These are phyloP conservation scores for Claviceps capensis DNA, from an alignment of 2,329 filamentous ascomycete genomes.

Conservation along the genomic window DNA sequence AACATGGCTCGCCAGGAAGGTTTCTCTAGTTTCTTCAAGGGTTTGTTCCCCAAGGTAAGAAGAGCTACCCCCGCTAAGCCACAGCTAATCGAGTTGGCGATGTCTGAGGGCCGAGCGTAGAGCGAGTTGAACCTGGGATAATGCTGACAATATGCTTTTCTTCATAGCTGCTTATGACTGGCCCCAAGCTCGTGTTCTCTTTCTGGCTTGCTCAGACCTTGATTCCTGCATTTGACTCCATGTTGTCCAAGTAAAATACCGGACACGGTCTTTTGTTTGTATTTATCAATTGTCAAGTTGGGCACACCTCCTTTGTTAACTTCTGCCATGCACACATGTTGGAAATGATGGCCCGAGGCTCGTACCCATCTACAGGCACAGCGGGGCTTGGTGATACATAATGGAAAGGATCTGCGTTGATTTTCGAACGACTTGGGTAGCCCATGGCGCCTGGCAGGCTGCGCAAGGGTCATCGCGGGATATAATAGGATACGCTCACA, in stretches of 20 bases:
- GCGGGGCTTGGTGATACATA: background rate
- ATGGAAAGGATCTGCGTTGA: background rate
- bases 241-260: constrained; percentile 15
- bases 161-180: constrained; percentile 79
- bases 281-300: background rate
- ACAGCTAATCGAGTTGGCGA: background rate
- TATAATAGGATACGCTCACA: background rate
- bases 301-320: background rate
- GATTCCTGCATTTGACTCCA: constrained; percentile 73
- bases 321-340: background rate
- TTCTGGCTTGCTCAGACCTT: constrained; percentile 99
- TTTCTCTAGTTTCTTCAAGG: constrained; percentile 86
- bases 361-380: background rate
- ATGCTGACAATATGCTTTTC: background rate
- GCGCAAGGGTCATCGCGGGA: background rate
- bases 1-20: constrained; percentile 94
- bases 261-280: background rate
- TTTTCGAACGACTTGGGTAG: background rate
- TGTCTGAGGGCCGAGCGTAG: background rate
- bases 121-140: constrained; percentile 7
- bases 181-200: constrained; percentile 96
- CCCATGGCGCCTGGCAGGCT: background rate
- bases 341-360: background rate
- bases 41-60: constrained; percentile 70
- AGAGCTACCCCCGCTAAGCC: background rate